Evolutionary conservation across 805 yeast genomes (phyloP), one percentile per base, ranked within the genome.

Genomic region (Nakazawaea ernobii): DNA sequence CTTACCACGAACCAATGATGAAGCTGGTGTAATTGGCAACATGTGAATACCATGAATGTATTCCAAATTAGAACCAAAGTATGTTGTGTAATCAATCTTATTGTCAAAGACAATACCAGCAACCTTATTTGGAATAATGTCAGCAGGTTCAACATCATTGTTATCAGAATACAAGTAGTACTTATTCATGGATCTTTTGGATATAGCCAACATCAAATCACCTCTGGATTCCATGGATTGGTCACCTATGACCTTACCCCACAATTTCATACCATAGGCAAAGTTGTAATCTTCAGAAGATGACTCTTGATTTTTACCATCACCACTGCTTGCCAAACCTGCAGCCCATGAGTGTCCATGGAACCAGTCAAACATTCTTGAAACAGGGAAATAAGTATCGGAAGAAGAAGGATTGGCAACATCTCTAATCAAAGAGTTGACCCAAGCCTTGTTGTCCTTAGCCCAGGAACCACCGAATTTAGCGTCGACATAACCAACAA

Each of bases 341-440:
- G 81, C 82, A 0, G 91, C 92, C 79, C 84, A 84, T 0, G 90
- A 82, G 59, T 85, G 91, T 1, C 92, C 92, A 56, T 76, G 76
- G 59, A 67, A 85, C 87, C 87, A 85, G 59, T 83, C 88, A 63
- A 84, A 84, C 7, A 80, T 72, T 57, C 91, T 72, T 39, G 71
- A 82, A 14, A 77, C 82, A 6, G 90, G 90, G 65, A 84, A 84
- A 55, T 62, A 74, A 2, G 59, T 54, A 55, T 85, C 91, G 6
- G 67, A 63, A 13, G 65, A 67, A 6, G 69, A 65, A 4, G 87
- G 86, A 52, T 79, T 80, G 2, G 86, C 82, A 51, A 75, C 79
- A 63, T 84, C 91, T 62, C 90, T 72, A n/a, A 82, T 60, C 47
- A 84, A 68, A 11, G 77, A 66, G 41, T 73, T 75, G 11, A 77